Base-by-base conservation (phyloP, 257 asterid genomes). In the Nicotiana obtusifolia region DNA sequence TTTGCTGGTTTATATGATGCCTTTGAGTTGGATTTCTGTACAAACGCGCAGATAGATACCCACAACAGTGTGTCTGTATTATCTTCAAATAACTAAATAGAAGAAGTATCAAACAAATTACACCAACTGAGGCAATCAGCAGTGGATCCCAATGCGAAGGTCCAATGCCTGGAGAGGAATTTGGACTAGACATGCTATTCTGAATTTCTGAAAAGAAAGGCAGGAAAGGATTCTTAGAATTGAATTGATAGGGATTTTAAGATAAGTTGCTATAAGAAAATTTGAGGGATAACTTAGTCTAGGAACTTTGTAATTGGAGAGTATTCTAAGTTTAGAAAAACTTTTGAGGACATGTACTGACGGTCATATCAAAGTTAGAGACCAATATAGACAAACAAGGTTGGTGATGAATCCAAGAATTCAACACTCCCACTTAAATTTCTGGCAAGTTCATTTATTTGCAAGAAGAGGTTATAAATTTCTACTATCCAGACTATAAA, bases 81-180 rank as follows among this genome's bases (percentile, higher is more conserved):
- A 91, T 89, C 89, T 82, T 87, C 87, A 80, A 89, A 77, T 86
- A 90, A 65, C 91, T 87, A 84, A 89, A 83, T 3, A 89, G 35
- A 17, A 91, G 79, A 78, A 91, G 78, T 67, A 92, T 79, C 87
- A 84, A 82, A 80, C 95, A 92, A 3, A 92, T 33, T 3, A 88
- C 79, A 19, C 86, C 91, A 5, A 88, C 91, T 7, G 86, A 13
- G 9, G 88, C 92, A 7, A 91, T 83, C 5, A 92, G 80, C 80
- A 78, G 75, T 17, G 94, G 93, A 82, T 92, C 87, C 95, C 92
- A 90, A 78, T 35, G 86, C 3, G 91, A 84, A 15, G 86, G 76
- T 82, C 76, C 84, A n/a, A 1, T 10, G 0, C 49, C 80, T 35
- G 89, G 84, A 54, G 89, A 66, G 22, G 41, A 61, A n/a, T 85